Base-by-base conservation (phyloP, 2,329 filamentous ascomycete species). In the Ceratocystis albifundus region DNA sequence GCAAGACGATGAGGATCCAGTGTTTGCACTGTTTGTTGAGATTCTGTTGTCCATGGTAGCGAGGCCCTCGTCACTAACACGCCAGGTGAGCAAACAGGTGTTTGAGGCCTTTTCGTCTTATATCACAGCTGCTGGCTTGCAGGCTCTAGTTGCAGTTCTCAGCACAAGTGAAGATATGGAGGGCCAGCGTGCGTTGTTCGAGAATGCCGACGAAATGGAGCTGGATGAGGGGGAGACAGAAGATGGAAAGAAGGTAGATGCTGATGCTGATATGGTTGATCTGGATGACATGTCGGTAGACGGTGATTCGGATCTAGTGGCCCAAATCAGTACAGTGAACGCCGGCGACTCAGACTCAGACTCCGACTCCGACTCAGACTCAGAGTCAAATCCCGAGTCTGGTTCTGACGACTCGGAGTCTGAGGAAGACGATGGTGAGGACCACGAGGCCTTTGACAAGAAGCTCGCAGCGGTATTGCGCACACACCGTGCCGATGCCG, bases 11-110 rank as follows among this genome's bases (percentile, higher is more conserved):
- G 61, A 64, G 25, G 67, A 68, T 36, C 64, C 65, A 3, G 67
- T 64, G 41, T 66, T 61, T 36, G 67, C 89, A 71, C 81, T 90
- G 30, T 76, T 96, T 7, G 85, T 96, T 1, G 94, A 97, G 72
- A 88, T 97, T 64, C 76, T 99, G 6, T 79, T 97, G n/a, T 89
- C 90, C 64, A 90, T 97, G 77, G 84, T 95, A 1, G 89, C 91
- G 0, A 90, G 90, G 69, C 89, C 88, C 2, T 96, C 92, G 1
- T 84, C 87, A 8, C 79, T 97, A 64, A 89, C 96, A 78, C 85
- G 90, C 36, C 90, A 92, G 71, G 87, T 95, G 65, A 90, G 90
- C 4, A 87, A 93, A 73, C 88, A 94, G 72, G 91, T 96, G 0
- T 97, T 97, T 73, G 83, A 87, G 28, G 85, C 87, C 0, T 96